Evolutionary conservation across 2,329 filamentous ascomycete species (phyloP), one percentile per base, ranked within the genome.

Genomic region (Talaromyces pinophilus): DNA sequence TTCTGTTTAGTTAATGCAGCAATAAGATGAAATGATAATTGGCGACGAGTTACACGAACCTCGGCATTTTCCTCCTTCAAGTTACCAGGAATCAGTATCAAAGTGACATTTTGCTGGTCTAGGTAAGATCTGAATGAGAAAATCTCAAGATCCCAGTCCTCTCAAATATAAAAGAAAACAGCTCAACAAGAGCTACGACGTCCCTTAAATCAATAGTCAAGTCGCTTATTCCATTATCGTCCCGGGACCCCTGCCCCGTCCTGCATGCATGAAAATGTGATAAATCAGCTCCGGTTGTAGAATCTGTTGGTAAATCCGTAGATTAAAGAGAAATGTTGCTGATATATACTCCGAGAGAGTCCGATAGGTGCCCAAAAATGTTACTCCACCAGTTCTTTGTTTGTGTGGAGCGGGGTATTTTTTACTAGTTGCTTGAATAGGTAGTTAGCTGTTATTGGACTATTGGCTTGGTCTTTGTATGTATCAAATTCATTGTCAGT

Each of bases 321-420:
- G 22, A 28, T 50, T 25, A 33, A 35, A n/a, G n/a, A 1, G 2
- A 5, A 33, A 2, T 11, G 25, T 28, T 17, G 11, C 48, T 52
- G 25, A 52, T 35, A 19, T 11, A 19, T 19, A 55, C 52, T 55
- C 52, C 52, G 52, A 35, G 8, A 44, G n/a, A 35, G 52, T 19
- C 52, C 28, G n/a, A 55, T 55, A 55, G 17, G 28, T 11, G n/a
- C 28, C 25, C n/a, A 11, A 28, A 8, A 52, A 52, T 22, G 48
- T 33, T 44, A 33, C 52, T 38, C 54, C 54, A 57, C 33, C n/a
- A n/a, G 54, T 57, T 57, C 54, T 38, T 57, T 38, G 30, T 38
- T 25, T 57, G 54, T 54, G 17, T 13, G 30, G 15, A 57, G 54
- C 54, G 54, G 54, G 52, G 52, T 55, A 55, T 35, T 33, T 5